Evolutionary conservation across 108 stramenopile species (phyloP).

Genomic region (Skeletonema marinoi): DNA sequence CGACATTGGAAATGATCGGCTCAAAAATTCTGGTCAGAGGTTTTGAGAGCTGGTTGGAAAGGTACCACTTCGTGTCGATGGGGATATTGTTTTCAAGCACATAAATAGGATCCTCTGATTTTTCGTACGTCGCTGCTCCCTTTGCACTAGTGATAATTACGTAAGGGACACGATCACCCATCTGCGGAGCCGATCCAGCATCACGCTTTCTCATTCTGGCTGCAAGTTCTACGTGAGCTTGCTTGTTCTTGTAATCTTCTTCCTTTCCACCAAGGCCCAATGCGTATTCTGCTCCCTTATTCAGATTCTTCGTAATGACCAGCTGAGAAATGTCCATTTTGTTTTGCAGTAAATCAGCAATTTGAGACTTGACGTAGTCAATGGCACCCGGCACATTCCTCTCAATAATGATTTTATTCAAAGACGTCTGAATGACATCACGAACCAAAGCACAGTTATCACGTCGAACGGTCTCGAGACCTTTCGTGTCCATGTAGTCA

Average conservation of each 20-base stretch:
- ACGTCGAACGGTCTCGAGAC: conserved; percentile 98
- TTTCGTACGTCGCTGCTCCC: conserved; percentile 93
- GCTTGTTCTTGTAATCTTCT: conserved; percentile 96
- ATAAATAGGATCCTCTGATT: conserved; percentile 98
- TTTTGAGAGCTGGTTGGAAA: conserved; percentile 95
- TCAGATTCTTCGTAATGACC: conserved; percentile 98
- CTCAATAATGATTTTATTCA: conserved; percentile 97
- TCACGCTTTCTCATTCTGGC: conserved; percentile 97
- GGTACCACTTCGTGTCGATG: conserved; percentile 97
- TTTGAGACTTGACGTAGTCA: conserved; percentile 89
- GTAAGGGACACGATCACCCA: conserved; percentile 99
- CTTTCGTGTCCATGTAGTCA: conserved; percentile 99
- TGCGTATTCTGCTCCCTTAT: conserved; percentile 95
- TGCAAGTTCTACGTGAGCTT: conserved; percentile 99
- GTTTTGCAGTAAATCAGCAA: conserved; percentile 96
- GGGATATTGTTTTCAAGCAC: conserved; percentile 97
- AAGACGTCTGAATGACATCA: conserved; percentile 95
- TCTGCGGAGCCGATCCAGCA: conserved; percentile 96
- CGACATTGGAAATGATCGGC: conserved; percentile 95
- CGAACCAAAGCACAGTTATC: conserved; percentile 98
- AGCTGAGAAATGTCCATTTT: conserved; percentile 98
- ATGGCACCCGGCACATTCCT: conserved; percentile 91
- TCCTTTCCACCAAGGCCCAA: conserved; percentile 90
- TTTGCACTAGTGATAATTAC: conserved; percentile 97
- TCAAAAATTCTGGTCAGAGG: conserved; percentile 97